Percentiles rank a stretch among this genome's conserved stretches.
These are phyloP conservation scores for Daedalea quercina DNA, from an alignment of 768 basidiomycete species.

Conservation along the genomic window DNA sequence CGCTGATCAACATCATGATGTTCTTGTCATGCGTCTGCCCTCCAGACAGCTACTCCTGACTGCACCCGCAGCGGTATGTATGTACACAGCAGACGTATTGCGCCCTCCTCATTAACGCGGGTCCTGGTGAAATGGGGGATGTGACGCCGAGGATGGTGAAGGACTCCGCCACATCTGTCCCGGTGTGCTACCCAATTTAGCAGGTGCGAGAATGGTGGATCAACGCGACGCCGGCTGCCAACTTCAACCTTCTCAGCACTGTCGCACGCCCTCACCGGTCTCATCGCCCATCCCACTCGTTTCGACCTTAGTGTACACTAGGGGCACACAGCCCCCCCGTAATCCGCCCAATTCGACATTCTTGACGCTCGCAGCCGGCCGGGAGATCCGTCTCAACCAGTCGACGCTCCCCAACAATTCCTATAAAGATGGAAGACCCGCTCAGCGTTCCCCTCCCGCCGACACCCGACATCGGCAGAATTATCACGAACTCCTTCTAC, in stretches of 20 bases:
- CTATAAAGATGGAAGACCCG: background rate
- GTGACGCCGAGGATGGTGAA: background rate
- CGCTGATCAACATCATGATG: background rate
- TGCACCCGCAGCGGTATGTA: too few relatives aligned
- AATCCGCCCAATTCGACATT: background rate
- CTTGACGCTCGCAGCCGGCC: background rate
- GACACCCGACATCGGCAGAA: background rate
- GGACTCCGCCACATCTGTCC: background rate
- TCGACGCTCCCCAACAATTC: background rate
- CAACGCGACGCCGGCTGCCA: background rate
- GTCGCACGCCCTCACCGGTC: constrained; percentile 2
- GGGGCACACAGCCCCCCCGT: background rate
- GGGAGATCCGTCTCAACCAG: background rate
- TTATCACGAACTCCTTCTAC: background rate
- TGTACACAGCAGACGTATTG: too few relatives aligned
- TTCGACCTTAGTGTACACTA: background rate
- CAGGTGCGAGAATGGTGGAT: background rate
- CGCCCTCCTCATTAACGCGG: too few relatives aligned
- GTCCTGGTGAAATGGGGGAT: background rate
- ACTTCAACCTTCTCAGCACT: background rate
- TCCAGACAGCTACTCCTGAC: too few relatives aligned
- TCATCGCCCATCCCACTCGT: constrained; percentile 1
- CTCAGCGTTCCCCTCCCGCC: background rate
- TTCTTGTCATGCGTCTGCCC: background rate
- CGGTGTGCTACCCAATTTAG: background rate